Percentiles rank a stretch among this genome's conserved stretches.
These are phyloP conservation scores for Tolypocladium guangdongense DNA, from an alignment of 2,329 filamentous ascomycete species.

Conservation along the genomic window DNA sequence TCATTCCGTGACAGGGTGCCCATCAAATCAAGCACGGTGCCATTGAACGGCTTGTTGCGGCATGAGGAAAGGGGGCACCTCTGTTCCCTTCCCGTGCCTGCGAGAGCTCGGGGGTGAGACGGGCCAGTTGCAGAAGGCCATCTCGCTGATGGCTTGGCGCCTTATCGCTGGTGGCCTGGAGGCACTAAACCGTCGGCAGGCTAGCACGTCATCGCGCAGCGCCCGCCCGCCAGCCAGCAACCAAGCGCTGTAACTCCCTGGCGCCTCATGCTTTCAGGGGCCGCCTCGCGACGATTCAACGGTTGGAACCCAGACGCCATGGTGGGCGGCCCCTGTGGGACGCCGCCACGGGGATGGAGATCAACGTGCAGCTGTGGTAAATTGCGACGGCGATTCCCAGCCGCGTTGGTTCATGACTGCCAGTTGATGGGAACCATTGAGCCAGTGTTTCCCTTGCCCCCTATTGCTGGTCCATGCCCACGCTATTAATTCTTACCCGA, in stretches of 20 bases:
- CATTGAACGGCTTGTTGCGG: background rate
- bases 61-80: background rate
- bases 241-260: background rate
- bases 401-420: no score
- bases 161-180: background rate
- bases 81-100: background rate
- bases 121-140: background rate
- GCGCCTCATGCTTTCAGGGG: background rate
- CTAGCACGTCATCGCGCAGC: background rate
- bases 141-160: no score
- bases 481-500: background rate
- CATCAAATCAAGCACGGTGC: background rate
- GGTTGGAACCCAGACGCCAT: background rate
- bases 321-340: background rate
- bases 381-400: background rate
- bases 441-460: background rate
- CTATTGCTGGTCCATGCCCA: background rate
- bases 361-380: background rate
- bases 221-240: background rate
- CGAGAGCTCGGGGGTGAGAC: background rate
- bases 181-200: no score
- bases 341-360: background rate
- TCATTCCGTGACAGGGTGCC: background rate
- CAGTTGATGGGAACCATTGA: no score
- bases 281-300: background rate